Percentiles rank a stretch among this genome's conserved stretches.
Evolutionary conservation across 2,329 filamentous ascomycete species (phyloP).

Genomic region (Basipetospora sp.): DNA sequence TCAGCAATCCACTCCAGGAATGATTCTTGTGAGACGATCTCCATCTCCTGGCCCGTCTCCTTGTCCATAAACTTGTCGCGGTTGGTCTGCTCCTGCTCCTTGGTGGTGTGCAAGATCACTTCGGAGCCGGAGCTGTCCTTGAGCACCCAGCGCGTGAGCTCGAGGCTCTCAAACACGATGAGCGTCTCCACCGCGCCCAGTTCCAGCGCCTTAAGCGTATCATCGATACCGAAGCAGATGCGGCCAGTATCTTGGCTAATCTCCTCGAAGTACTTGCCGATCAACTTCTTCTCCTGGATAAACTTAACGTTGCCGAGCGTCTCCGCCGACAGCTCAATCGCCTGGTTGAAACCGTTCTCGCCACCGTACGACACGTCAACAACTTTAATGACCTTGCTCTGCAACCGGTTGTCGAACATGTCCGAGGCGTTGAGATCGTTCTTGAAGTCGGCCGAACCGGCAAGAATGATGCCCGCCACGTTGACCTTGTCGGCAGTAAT

Average conservation of each 20-base stretch:
- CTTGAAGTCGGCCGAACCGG: constrained; percentile 98
- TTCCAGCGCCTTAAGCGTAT: constrained; percentile 92
- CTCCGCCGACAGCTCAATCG: constrained; percentile 87
- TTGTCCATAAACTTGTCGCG: constrained; percentile 87
- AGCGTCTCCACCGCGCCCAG: constrained; percentile 86
- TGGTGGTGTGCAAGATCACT: constrained; percentile 72
- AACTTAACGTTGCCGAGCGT: constrained; percentile 99
- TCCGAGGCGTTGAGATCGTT: constrained; percentile 96
- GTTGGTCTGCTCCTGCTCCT: constrained; percentile 49
- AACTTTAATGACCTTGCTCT: constrained; percentile 95
- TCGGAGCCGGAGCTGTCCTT: constrained; percentile 64
- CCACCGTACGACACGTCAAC: constrained; percentile 98
- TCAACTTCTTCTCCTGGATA: constrained; percentile 99
- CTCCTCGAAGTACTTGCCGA: constrained; percentile 97
- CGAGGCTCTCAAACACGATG: constrained; percentile 94
- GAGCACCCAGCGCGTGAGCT: constrained; percentile 80
- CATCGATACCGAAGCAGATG: constrained; percentile 94
- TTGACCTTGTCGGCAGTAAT: constrained; percentile 98
- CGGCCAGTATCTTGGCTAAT: constrained; percentile 95
- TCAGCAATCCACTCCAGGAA: constrained; percentile 99
- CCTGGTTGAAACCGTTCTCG: constrained; percentile 99
- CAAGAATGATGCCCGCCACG: constrained; percentile 85
- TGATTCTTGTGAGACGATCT: constrained; percentile 69
- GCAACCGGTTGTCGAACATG: constrained; percentile 84
- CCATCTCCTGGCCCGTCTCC: constrained; percentile 93